Base-by-base conservation (phyloP, 306 rosid species). In the Cucumis sativus region DNA sequence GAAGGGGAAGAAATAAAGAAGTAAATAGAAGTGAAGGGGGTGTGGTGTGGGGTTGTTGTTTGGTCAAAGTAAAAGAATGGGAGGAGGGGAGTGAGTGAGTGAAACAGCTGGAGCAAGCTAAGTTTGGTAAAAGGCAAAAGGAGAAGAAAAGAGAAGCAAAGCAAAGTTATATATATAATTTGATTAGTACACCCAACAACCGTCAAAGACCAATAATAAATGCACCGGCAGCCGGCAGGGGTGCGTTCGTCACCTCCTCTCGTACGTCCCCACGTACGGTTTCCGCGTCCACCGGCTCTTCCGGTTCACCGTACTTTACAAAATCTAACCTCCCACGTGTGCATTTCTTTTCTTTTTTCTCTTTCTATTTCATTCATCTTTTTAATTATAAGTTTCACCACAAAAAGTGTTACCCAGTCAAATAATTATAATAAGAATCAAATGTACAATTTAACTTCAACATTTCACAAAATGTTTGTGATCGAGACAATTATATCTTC, bases 241-340 rank as follows among this genome's bases (percentile, higher is more conserved):
- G 6, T n/a, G 43, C 16, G 6, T n/a, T 68, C 28, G 1, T 1
- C 10, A 62, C 11, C 52, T 41, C 5, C 7, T 20, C 74, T 40
- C 33, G 74, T 68, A 68, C 74, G 74, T 12, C 59, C 58, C 20
- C 39, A 20, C 58, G 41, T 70, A 70, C 76, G 76, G 59, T 70
- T 70, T 70, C 76, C 76, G 76, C 58, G 76, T 70, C 76, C 76
- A 70, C 76, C 76, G 76, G 75, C 58, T 43, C 41, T 23, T 13
- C 76, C 58, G n/a, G 59, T 47, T 70, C 15, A 70, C 76, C 76
- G 76, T 69, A 69, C 20, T 13, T 13, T 0, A 1, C 13, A 52
- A 69, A 68, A 41, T 68, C 74, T 68, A 13, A n/a, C 68, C 33
- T 33, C 37, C 3, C 68, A 6, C 68, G 68, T 63, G 43, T 33